Evolutionary conservation across 1,139 yeast species (phyloP).

Genomic region (Meyerozyma athensensis): DNA sequence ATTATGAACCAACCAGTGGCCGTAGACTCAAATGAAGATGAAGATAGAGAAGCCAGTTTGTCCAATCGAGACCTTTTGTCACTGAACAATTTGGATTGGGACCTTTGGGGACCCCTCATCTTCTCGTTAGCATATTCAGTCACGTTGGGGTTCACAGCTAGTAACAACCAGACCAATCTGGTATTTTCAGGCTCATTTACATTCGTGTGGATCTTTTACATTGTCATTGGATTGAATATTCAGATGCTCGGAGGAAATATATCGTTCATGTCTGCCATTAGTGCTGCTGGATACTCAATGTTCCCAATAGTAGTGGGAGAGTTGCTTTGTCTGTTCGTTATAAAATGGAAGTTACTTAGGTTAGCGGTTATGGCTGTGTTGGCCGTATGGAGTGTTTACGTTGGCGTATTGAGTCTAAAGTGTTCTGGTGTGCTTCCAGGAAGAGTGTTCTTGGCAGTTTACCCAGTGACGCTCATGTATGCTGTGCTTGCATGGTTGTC

Average conservation of each 20-base stretch:
- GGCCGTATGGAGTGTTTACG: constrained; percentile 70
- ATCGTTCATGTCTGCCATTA: constrained; percentile 71
- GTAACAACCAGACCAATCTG: constrained; percentile 32
- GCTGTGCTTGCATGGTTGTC: constrained; percentile 74
- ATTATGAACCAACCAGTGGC: constrained; percentile 27
- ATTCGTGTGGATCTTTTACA: constrained; percentile 53
- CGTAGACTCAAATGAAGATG: constrained; percentile 26
- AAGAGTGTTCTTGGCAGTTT: constrained; percentile 66
- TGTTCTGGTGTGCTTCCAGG: constrained; percentile 68
- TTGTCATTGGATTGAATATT: constrained; percentile 60
- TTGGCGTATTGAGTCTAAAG: constrained; percentile 60
- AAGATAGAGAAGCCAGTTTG: constrained; percentile 18
- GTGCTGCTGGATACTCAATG: constrained; percentile 77
- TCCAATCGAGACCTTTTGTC: constrained; percentile 17
- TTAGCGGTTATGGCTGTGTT: constrained; percentile 48
- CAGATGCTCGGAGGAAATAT: constrained; percentile 73
- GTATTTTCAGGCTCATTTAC: constrained; percentile 50
- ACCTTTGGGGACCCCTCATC: constrained; percentile 83
- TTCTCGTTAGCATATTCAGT: constrained; percentile 65
- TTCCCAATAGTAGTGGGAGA: constrained; percentile 74
- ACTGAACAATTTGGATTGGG: constrained; percentile 62
- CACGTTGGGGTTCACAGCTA: constrained; percentile 42
- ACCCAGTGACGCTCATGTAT: constrained; percentile 75
- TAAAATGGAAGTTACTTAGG: constrained; percentile 50
- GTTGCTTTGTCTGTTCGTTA: constrained; percentile 50